Base-by-base conservation (phyloP, 1,284 basidiomycete species). In the Mycosarcoma mackinlayi region DNA sequence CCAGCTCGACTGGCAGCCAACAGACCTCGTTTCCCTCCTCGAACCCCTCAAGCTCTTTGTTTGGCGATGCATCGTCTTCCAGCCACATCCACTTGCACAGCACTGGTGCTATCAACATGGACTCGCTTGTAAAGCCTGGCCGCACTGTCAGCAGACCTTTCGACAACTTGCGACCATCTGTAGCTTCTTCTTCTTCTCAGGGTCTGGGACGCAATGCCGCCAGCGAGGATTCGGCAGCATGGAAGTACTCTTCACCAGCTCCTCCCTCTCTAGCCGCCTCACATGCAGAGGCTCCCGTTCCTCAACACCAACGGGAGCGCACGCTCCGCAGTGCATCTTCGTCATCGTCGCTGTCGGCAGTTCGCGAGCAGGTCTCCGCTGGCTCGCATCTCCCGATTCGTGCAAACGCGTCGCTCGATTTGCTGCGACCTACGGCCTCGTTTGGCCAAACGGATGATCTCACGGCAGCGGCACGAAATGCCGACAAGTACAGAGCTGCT, bases 271-370 rank as follows among this genome's bases (percentile, higher is more conserved):
- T 59, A 14, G 40, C 59, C 4, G 23, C 44, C 6, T 62, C 58
- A 4, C 42, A 28, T 5, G 46, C 54, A 1, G 60, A 55, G 23
- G 66, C 66, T 8, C 34, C 39, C 11, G 49, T 42, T 21, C n/a
- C 35, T 56, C 5, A 51, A 41, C 18, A n/a, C n/a, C n/a, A n/a
- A n/a, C 47, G 50, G 25, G 58, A 59, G 13, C 54, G 31, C 25
- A 49, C 51, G 1, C 68, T 71, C 10, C 62, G 68, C 24, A 58
- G 42, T 33, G 28, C 63, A 3, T 62, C 63, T 7, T 65, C 68
- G 7, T 62, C 63, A 4, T 71, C 68, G 11, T 62, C 68, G 10
- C 57, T 71, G 10, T 62, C 65, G 4, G 47, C 55, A 21, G 47
- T 39, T 33, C 52, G 51, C 13, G 49, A 56, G 6, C 45, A 48